Percentiles rank a stretch among this genome's conserved stretches.
phyloP scores from a whole-genome alignment of 495 filamentous ascomycete genomes.

The Penicillium arizonense region DNA sequence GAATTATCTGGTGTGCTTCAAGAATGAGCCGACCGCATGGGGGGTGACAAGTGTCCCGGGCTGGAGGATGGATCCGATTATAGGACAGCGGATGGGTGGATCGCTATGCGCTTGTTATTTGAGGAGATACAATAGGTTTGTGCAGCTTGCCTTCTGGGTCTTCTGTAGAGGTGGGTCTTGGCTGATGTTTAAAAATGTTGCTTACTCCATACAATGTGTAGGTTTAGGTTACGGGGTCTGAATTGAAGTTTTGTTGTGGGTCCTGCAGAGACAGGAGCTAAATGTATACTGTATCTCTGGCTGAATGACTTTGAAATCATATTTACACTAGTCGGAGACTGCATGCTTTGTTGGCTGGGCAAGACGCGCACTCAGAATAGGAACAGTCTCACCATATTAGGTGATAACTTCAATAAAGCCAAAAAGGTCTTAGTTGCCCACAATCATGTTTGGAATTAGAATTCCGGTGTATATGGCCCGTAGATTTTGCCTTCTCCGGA shows the following conservation, averaged over 20 bases:
- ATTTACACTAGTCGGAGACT: too few relatives aligned
- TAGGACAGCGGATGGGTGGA: neutral
- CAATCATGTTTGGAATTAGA: neutral
- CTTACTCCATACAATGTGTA: too few relatives aligned
- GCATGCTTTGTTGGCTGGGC: neutral
- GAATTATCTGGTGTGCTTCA: neutral
- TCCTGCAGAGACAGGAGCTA: too few relatives aligned
- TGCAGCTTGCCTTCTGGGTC: neutral
- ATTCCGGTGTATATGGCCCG: neutral
- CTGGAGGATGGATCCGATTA: neutral
- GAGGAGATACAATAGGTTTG: neutral
- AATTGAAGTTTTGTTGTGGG: too few relatives aligned
- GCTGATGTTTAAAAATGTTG: neutral
- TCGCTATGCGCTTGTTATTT: neutral
- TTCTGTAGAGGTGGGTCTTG: neutral
- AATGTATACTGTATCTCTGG: too few relatives aligned
- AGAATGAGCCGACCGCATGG: neutral
- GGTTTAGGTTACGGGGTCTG: too few relatives aligned
- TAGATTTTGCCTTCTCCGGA: neutral
- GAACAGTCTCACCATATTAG: neutral
- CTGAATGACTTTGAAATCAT: too few relatives aligned
- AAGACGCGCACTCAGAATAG: neutral
- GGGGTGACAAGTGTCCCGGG: neutral
- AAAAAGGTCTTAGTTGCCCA: too few relatives aligned
- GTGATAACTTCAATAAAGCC: neutral